These are phyloP conservation scores for Naganishia antarctica DNA, from an alignment of 768 basidiomycete species.

Conservation along the genomic window DNA sequence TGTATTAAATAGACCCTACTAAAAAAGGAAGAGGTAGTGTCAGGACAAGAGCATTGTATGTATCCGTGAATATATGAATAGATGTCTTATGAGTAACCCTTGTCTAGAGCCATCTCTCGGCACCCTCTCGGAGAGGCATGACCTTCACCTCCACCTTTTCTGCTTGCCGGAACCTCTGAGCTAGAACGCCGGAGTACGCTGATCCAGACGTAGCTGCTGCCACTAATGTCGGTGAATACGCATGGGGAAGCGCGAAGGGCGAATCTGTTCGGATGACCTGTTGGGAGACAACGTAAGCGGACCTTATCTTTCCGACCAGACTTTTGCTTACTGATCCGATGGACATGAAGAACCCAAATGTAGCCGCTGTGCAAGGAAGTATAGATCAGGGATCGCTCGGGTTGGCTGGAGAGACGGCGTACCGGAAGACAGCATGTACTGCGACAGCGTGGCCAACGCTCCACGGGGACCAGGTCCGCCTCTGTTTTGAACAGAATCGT, in stretches of 20 bases:
- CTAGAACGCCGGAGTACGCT: slow-evolving; percentile 20
- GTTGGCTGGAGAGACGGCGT: background rate
- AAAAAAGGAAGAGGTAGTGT: background rate
- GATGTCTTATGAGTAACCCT: background rate
- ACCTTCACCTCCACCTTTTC: slow-evolving; percentile 29
- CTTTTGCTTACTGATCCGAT: slow-evolving; percentile 70
- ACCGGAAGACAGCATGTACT: slow-evolving; percentile 90
- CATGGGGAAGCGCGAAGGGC: slow-evolving; percentile 33
- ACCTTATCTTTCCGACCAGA: too few relatives aligned
- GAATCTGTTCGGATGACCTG: slow-evolving; percentile 86
- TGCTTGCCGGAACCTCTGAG: slow-evolving; percentile 21
- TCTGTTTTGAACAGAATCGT: slow-evolving; percentile 51
- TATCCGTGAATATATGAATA: too few relatives aligned
- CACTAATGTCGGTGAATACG: slow-evolving; percentile 12
- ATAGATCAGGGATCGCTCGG: background rate
- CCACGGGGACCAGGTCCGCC: slow-evolving; percentile 88
- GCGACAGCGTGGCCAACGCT: slow-evolving; percentile 80
- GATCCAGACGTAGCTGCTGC: slow-evolving; percentile 26
- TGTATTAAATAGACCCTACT: background rate
- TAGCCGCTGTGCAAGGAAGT: slow-evolving; percentile 59
- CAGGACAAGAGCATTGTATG: background rate
- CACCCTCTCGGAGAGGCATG: slow-evolving; percentile 15
- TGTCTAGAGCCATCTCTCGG: slow-evolving; percentile 18
- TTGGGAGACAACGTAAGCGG: slow-evolving; percentile 5
- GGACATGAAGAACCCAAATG: slow-evolving; percentile 94